Evolutionary conservation across 306 rosid genomes (phyloP).

Genomic region (Cyamopsis tetragonoloba): DNA sequence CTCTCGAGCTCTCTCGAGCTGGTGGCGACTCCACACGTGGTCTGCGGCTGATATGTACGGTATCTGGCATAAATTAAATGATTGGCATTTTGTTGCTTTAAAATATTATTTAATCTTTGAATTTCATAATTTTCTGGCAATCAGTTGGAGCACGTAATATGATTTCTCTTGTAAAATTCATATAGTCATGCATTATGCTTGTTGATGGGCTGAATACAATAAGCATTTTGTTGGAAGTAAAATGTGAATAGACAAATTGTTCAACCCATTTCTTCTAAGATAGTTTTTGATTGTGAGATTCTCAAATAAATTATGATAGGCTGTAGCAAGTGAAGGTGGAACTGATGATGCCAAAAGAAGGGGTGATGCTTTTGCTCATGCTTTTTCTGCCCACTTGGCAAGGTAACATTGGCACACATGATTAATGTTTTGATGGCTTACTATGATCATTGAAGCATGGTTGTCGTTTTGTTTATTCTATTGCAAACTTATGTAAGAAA

Average conservation of each 20-base stretch:
- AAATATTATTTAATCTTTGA: background rate
- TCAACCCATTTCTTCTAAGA: background rate
- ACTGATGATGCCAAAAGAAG: constrained; percentile 97
- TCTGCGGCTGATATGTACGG: too few species aligned
- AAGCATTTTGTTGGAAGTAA: constrained; percentile 17
- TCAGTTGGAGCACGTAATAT: background rate
- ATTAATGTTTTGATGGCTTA: constrained; percentile 19
- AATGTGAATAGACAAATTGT: constrained; percentile 3
- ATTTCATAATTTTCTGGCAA: background rate
- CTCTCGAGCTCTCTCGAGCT: too few species aligned
- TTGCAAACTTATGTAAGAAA: background rate
- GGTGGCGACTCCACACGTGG: too few species aligned
- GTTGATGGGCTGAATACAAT: constrained; percentile 1
- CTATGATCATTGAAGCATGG: constrained; percentile 7
- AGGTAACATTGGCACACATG: constrained; percentile 47
- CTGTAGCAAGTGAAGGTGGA: constrained; percentile 99
- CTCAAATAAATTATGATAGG: constrained; percentile 49
- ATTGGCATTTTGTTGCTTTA: constrained; percentile 1
- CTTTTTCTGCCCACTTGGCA: constrained; percentile 91
- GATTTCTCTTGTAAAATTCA: background rate
- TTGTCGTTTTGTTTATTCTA: background rate
- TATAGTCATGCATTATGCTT: background rate
- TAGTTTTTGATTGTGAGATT: constrained; percentile 28
- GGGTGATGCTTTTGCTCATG: constrained; percentile 95
- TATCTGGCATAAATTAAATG: too few species aligned